A percentile compares a stretch with the other conserved stretches of the same genome.
Evolutionary conservation across 352 stramenopile species (phyloP).

Genomic region (Bremia lactucae): DNA sequence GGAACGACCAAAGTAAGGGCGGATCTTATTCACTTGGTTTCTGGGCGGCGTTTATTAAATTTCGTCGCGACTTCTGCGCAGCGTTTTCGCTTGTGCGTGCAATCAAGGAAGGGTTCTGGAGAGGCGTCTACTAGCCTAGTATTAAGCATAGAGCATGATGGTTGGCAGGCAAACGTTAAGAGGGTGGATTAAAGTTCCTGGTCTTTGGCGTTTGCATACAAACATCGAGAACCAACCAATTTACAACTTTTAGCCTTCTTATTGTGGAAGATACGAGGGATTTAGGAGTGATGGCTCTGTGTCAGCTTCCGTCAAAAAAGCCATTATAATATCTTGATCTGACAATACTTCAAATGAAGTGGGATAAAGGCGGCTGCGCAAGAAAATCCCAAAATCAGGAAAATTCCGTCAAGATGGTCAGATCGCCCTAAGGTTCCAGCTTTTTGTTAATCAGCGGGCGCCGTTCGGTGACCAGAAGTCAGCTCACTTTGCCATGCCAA

Average conservation of each 20-base stretch:
- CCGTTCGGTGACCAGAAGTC: too few relatives aligned
- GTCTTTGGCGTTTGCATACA: background rate
- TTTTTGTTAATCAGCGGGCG: too few relatives aligned
- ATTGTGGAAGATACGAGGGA: background rate
- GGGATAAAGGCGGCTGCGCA: conserved; percentile 9
- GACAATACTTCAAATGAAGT: conserved; percentile 15
- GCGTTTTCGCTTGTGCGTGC: conserved; percentile 25
- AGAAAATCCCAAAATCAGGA: conserved; percentile 18
- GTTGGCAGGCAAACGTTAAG: background rate
- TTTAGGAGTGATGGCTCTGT: conserved; percentile 8
- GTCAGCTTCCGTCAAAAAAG: conserved; percentile 10
- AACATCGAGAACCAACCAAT: background rate
- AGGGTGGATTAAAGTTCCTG: conserved; percentile 2
- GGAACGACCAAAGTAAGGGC: conserved; percentile 1
- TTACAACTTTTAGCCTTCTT: background rate
- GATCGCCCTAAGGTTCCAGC: too few relatives aligned
- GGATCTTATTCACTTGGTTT: conserved; percentile 29
- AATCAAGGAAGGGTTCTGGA: conserved; percentile 16
- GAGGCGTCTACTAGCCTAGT: background rate
- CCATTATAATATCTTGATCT: conserved; percentile 3
- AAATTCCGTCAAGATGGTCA: too few relatives aligned
- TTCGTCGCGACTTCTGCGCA: conserved; percentile 27
- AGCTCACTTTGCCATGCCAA: too few relatives aligned
- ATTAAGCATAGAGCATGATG: conserved; percentile 2
- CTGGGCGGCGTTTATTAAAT: conserved; percentile 14